A percentile compares a stretch with the other conserved stretches of the same genome.
These are phyloP conservation scores for Paecilomyces formosus DNA, from an alignment of 2,329 filamentous ascomycete genomes.

Conservation along the genomic window DNA sequence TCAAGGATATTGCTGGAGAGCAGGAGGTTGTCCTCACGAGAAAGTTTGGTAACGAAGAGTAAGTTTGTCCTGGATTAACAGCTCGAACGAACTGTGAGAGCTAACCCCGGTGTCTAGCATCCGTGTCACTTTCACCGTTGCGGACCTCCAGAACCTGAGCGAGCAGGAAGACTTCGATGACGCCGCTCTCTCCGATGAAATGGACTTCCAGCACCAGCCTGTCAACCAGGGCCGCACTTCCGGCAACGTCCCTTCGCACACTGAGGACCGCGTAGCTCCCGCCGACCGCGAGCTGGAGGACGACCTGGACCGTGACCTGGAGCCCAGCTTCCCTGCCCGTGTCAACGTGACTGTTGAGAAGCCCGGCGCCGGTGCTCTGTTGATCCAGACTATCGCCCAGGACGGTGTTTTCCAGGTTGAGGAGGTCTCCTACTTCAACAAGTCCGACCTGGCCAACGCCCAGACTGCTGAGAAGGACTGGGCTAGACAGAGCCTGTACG, in stretches of 20 bases:
- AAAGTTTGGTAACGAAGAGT: conserved; percentile 83
- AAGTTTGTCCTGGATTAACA: conserved; percentile 27
- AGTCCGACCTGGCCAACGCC: conserved; percentile 68
- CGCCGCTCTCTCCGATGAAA: conserved; percentile 49
- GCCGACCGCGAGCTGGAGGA: conserved; percentile 53
- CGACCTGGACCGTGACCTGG: conserved; percentile 40
- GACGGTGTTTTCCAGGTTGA: conserved; percentile 82
- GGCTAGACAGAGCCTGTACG: conserved; percentile 70
- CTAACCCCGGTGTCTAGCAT: conserved; percentile 45
- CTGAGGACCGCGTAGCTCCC: conserved; percentile 50
- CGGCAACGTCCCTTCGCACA: conserved; percentile 42
- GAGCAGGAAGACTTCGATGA: conserved; percentile 52
- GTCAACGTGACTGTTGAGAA: conserved; percentile 87
- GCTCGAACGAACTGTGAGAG: neutral
- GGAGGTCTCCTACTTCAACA: conserved; percentile 80
- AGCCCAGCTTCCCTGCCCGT: conserved; percentile 65
- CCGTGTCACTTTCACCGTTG: conserved; percentile 75
- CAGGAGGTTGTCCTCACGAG: conserved; percentile 83
- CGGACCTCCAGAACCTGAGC: conserved; percentile 66
- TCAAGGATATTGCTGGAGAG: conserved; percentile 71
- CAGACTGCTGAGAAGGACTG: conserved; percentile 69
- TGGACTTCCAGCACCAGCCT: conserved; percentile 50
- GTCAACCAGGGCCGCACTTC: conserved; percentile 47
- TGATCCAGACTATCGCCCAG: conserved; percentile 78
- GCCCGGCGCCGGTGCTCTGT: conserved; percentile 72